These are phyloP conservation scores for Amanita fuliginea DNA, from an alignment of 768 basidiomycete genomes.

Conservation along the genomic window DNA sequence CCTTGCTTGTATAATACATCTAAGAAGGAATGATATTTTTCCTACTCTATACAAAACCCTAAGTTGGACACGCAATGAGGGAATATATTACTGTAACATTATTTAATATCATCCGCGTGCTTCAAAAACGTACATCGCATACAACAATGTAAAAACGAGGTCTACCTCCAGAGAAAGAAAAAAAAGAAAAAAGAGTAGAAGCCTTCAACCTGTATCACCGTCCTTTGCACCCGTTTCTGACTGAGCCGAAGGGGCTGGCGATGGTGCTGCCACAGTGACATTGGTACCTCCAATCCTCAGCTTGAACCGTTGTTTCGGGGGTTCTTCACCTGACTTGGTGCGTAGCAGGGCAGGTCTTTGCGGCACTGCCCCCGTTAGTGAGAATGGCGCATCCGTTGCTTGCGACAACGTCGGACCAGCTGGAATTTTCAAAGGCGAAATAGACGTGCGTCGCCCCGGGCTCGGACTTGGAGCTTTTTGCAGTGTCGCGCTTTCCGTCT, in stretches of 20 bases:
- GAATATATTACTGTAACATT: conserved; percentile 1
- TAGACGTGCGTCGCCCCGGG: conserved; percentile 1
- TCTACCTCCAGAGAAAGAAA: not conserved
- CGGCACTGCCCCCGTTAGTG: conserved; percentile 11
- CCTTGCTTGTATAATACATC: conserved; percentile 1
- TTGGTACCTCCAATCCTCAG: conserved; percentile 3
- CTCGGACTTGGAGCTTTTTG: conserved; percentile 28
- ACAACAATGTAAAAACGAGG: not conserved
- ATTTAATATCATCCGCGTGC: not conserved
- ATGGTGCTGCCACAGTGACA: not conserved
- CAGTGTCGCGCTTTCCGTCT: conserved; percentile 32
- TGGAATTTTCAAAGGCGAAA: not conserved
- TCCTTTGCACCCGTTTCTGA: conserved; percentile 64
- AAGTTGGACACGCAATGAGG: not conserved
- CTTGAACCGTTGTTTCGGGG: conserved; percentile 7
- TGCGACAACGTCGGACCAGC: not conserved
- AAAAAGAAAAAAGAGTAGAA: too few species aligned
- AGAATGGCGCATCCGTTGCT: not conserved
- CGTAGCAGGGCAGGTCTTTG: conserved; percentile 4
- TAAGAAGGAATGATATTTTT: not conserved
- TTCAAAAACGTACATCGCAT: not conserved
- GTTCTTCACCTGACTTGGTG: conserved; percentile 6
- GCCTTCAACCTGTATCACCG: conserved; percentile 52
- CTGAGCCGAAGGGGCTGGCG: conserved; percentile 19
- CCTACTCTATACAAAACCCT: not conserved